Percentiles rank a stretch among this genome's conserved stretches.
phyloP scores from a whole-genome alignment of 2,329 filamentous ascomycete genomes.

The Raffaelea arxii region DNA sequence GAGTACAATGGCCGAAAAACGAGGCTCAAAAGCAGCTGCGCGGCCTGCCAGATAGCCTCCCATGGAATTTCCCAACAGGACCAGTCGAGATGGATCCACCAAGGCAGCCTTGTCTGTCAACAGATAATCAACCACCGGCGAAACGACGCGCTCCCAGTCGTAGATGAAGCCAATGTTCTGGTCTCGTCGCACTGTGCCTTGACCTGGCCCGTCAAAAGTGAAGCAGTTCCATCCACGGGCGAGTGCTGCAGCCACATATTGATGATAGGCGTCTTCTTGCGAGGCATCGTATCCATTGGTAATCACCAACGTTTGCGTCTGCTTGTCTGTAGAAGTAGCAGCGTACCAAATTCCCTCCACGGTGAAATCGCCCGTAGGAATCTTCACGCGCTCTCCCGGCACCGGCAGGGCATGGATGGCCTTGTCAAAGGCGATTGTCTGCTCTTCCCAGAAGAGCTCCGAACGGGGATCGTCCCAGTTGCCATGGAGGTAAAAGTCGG shows the following conservation, averaged over 20 bases:
- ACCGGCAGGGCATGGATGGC: conserved; percentile 19
- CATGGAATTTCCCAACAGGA: conserved; percentile 30
- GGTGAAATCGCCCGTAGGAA: conserved; percentile 16
- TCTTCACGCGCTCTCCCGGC: conserved; percentile 19
- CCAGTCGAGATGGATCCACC: conserved; percentile 24
- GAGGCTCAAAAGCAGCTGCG: conserved; percentile 32
- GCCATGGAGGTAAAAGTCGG: conserved; percentile 26
- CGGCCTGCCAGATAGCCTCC: conserved; percentile 29
- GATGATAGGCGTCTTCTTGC: conserved; percentile 33
- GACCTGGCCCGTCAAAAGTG: conserved; percentile 36
- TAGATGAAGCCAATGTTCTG: conserved; percentile 33
- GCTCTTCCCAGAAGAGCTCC: conserved; percentile 19
- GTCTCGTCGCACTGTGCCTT: conserved; percentile 27
- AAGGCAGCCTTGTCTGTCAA: conserved; percentile 9
- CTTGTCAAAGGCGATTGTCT: conserved; percentile 19
- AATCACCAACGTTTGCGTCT: conserved; percentile 27
- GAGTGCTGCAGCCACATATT: conserved; percentile 23
- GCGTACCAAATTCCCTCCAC: conserved; percentile 23
- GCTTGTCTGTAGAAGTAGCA: conserved; percentile 9
- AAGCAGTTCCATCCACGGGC: conserved; percentile 32
- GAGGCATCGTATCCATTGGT: conserved; percentile 31
- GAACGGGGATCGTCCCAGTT: conserved; percentile 24
- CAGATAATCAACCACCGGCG: conserved; percentile 28
- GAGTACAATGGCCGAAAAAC: conserved; percentile 26
- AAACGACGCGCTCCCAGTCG: conserved; percentile 30